Evolutionary conservation across 2,329 filamentous ascomycete genomes (phyloP), one percentile per base, ranked within the genome.

Genomic region (Remersonia thermophila): DNA sequence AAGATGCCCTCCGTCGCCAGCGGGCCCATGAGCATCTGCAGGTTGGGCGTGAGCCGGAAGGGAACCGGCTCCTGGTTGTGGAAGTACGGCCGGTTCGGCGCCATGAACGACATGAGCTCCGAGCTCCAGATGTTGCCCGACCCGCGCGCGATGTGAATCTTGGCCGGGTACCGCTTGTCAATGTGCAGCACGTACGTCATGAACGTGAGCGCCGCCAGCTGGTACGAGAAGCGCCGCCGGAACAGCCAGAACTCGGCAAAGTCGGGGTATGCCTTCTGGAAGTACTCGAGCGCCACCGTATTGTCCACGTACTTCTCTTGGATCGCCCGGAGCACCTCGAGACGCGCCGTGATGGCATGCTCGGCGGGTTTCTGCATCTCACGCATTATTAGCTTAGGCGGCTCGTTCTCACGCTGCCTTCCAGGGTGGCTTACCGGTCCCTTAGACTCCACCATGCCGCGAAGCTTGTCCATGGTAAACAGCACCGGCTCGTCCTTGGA

Each of bases 121-220:
- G 85, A 85, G 32, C 86, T 87, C 93, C 93, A 98, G 48, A 98
- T 83, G 52, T 93, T 91, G 46, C 93, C 93, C 5, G 81, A 86
- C 20, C 74, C 73, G 16, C 86, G 80, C 9, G 85, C 81, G 52
- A 98, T 93, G 60, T 83, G 81, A 58, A 96, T 80, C 69, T 98
- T 98, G 59, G 87, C 85, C 5, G 91, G 93, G 58, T 91, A 94
- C 20, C 91, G 83, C 56, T 85, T 85, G 55, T 89, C 85, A 77
- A 98, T 96, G 63, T 89, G 89, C 65, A 99, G 80, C 40, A 95
- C 81, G 55, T 96, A 98, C 3, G 91, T 96, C 82, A 98, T 94
- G 63, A 98, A 98, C 1, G 91, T 94, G 45, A 96, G 71, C 2
- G 87, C 77, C 14, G 91, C 89, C 43, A 94, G 79, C 61, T 98